Evolutionary conservation across 148 eudicot species (phyloP).

Genomic region (Agrostemma githago): DNA sequence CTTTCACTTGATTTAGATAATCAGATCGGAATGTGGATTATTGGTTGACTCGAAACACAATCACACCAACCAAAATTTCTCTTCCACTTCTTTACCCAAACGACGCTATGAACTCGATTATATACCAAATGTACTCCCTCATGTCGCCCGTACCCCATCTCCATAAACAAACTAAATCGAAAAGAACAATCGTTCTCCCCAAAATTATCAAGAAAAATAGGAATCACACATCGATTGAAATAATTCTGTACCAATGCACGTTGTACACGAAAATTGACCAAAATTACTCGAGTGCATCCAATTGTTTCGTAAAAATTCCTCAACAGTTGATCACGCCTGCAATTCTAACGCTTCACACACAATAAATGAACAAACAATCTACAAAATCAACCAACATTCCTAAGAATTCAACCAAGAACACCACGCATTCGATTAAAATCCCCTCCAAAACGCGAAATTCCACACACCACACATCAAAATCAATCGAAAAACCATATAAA

Average conservation of each 20-base stretch:
- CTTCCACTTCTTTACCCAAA: neutral
- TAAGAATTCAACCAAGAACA: neutral
- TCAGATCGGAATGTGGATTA: no score
- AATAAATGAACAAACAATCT: neutral
- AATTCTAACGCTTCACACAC: neutral
- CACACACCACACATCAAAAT: neutral
- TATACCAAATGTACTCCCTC: neutral
- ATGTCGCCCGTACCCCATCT: neutral
- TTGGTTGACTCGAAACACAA: neutral
- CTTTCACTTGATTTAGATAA: no score
- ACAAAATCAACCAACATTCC: neutral
- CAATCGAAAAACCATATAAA: neutral
- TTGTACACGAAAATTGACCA: neutral
- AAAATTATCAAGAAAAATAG: neutral
- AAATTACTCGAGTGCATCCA: neutral
- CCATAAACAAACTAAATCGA: neutral
- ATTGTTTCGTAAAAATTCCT: neutral
- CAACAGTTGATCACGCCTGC: neutral
- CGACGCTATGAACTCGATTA: neutral
- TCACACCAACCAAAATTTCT: neutral
- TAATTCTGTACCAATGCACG: neutral
- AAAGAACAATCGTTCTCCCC: neutral
- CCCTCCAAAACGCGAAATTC: neutral
- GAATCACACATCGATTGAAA: neutral
- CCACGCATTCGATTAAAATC: neutral